Base-by-base conservation (phyloP, 305 asterid genomes). In the Fraxinus xanthoxyloides region DNA sequence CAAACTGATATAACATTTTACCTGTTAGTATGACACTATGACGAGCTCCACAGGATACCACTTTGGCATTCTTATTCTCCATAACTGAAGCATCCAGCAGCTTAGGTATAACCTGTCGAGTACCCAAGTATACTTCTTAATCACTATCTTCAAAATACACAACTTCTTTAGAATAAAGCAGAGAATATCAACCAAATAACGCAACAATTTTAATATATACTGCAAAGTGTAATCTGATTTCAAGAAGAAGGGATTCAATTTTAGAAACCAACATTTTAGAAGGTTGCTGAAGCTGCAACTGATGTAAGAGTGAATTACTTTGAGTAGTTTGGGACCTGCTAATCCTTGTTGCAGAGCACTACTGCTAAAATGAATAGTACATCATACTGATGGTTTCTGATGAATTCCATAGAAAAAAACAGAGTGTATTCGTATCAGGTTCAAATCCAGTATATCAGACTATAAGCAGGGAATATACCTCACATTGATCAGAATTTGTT, bases 41-140 rank as follows among this genome's bases (percentile, higher is more conserved):
- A 43, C 95, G 92, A 83, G 95, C 93, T 86, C 95, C 95, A 76
- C 90, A 86, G 1, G 93, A 88, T 30, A 85, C 90, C 63, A 79
- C 72, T 83, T 82, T 90, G 73, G 89, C 92, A 75, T 88, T 88
- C 89, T 90, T 87, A 19, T 80, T 85, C 85, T 89, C 92, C 85
- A 92, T 79, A 51, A 88, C 80, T 61, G 92, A 65, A 78, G 92
- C 89, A 82, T 89, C 91, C 77, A 92, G 48, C 32, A 87, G 86
- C 85, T 82, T 88, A 7, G 95, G 93, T 73, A 88, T 77, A 75
- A 83, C 46, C 93, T 90, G 90, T 46, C 46, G 77, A 75, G 65
- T 77, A 35, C 19, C 13, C 30, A 56, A 48, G 3, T 70, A 30
- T 7, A n/a, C 21, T 74, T 67, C 48, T 87, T 54, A 69, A 26